Conservation (phyloP, 2,329 filamentous ascomycete genomes). For the Claviceps capensis region DNA sequence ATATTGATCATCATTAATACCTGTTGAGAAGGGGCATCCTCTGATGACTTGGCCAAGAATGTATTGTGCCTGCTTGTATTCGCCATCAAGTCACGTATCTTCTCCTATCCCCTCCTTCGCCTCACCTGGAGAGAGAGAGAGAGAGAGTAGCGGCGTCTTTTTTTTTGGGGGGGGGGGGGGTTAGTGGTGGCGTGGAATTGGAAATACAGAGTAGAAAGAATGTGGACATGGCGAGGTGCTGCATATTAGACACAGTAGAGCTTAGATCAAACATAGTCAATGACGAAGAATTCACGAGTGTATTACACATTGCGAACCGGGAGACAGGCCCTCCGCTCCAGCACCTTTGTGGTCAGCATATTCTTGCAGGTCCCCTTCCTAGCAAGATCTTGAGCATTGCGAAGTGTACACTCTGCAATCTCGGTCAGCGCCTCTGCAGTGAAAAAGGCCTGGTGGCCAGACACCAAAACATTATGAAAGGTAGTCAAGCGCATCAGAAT, state of each 20-base stretch:
- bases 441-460: conserved; percentile 57
- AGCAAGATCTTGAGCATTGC: conserved; percentile 37
- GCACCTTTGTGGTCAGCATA: conserved; percentile 16
- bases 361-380: conserved; percentile 19
- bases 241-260: not conserved
- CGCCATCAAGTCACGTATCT: too few species aligned
- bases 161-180: too few species aligned
- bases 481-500: conserved; percentile 52
- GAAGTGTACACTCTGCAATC: conserved; percentile 46
- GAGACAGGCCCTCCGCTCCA: conserved; percentile 4
- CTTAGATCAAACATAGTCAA: not conserved
- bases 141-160: too few species aligned
- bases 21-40: too few species aligned
- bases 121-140: too few species aligned
- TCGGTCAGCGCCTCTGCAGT: conserved; percentile 50
- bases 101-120: too few species aligned
- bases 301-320: conserved; percentile 9
- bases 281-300: not conserved
- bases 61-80: too few species aligned
- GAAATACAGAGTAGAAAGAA: too few species aligned
- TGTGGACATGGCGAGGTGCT: too few species aligned
- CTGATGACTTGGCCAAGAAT: too few species aligned
- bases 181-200: too few species aligned
- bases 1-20: too few species aligned
- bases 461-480: conserved; percentile 54